These are phyloP conservation scores for Didymella lethalis DNA, from an alignment of 2,329 filamentous ascomycete species.

Conservation along the genomic window DNA sequence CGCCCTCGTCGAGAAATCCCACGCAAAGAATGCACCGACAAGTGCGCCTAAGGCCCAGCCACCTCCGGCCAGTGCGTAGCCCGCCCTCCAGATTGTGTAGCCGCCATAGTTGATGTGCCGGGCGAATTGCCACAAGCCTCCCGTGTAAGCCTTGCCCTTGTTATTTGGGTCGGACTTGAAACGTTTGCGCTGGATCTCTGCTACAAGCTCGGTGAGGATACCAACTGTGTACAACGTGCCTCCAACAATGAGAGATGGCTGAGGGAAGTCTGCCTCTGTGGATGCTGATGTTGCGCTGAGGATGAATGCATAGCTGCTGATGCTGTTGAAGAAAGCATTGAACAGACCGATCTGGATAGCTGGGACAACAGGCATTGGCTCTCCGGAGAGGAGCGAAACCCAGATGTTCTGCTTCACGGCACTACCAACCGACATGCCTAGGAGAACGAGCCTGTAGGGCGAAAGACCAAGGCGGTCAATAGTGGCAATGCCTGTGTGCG, in stretches of 20 bases:
- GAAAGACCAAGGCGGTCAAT: conserved; percentile 59
- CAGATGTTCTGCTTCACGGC: conserved; percentile 66
- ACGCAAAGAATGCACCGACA: conserved; percentile 53
- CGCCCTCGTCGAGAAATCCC: conserved; percentile 55
- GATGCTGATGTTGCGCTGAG: conserved; percentile 59
- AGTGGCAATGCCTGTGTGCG: conserved; percentile 49
- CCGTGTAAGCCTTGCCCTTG: conserved; percentile 61
- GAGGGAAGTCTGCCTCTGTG: conserved; percentile 51
- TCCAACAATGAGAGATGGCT: conserved; percentile 57
- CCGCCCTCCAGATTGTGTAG: conserved; percentile 61
- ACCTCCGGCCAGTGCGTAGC: conserved; percentile 58
- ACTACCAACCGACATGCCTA: conserved; percentile 62
- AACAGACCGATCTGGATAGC: conserved; percentile 58
- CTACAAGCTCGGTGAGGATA: conserved; percentile 61
- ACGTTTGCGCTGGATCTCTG: conserved; percentile 64
- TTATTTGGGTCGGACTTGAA: conserved; percentile 62
- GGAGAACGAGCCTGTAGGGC: conserved; percentile 59
- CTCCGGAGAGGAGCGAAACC: conserved; percentile 57
- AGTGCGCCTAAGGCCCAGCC: conserved; percentile 57
- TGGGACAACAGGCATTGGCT: conserved; percentile 57
- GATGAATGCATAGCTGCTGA: conserved; percentile 64
- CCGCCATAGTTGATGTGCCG: conserved; percentile 65
- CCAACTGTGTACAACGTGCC: conserved; percentile 60
- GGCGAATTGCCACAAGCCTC: conserved; percentile 59
- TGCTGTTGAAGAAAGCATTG: conserved; percentile 64